Evolutionary conservation across 257 asterid genomes (phyloP).

Genomic region (Solanum habrochaites): DNA sequence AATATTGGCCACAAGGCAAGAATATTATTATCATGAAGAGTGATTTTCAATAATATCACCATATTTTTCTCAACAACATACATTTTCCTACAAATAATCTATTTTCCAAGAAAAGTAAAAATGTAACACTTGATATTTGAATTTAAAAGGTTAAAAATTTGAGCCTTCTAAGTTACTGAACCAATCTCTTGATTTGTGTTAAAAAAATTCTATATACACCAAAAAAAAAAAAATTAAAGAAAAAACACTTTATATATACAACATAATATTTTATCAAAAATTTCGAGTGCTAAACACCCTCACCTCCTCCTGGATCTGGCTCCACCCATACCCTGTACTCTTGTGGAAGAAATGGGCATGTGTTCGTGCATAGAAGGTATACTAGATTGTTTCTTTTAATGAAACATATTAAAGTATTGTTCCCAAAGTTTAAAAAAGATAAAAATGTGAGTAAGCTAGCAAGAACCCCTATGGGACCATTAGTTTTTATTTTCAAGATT

Average conservation of each 20-base stretch:
- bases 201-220: neutral
- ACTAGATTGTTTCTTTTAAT: constrained; percentile 54
- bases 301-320: neutral
- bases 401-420: constrained; percentile 31
- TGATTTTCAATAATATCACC: neutral
- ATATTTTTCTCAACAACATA: neutral
- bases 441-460: neutral
- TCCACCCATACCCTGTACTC: neutral
- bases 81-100: neutral
- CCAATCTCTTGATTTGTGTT: neutral
- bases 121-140: too few species aligned
- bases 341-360: neutral
- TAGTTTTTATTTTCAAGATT: neutral
- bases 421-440: neutral
- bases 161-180: neutral
- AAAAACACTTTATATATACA: neutral
- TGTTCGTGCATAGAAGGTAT: neutral
- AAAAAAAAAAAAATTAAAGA: neutral
- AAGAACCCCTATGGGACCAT: constrained; percentile 8
- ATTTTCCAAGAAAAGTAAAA: neutral
- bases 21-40: neutral
- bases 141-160: too few species aligned
- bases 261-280: neutral
- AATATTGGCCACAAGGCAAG: neutral
- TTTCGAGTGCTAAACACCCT: neutral